These are phyloP conservation scores for Crepidotus variabilis DNA, from an alignment of 768 basidiomycete species.

Conservation along the genomic window DNA sequence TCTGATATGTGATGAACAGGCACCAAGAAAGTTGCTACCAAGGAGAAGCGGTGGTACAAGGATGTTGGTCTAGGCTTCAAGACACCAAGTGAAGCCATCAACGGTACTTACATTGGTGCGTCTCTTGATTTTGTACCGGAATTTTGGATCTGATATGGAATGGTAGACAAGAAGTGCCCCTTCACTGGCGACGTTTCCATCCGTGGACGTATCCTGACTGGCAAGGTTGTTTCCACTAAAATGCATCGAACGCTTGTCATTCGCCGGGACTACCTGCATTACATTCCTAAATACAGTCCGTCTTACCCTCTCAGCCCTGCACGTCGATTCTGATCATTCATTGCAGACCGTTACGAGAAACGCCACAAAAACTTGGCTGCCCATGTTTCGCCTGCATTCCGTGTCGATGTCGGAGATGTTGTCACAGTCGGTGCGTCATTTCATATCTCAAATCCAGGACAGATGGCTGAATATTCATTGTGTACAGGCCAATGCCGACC, in stretches of 20 bases:
- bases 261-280: slow-evolving; percentile 92
- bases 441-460: not conserved
- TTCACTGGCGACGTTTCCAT: slow-evolving; percentile 97
- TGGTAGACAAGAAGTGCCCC: slow-evolving; percentile 97
- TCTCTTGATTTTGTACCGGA: slow-evolving; percentile 13
- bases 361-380: slow-evolving; percentile 98
- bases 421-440: slow-evolving; percentile 86
- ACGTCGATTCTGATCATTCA: slow-evolving; percentile 4
- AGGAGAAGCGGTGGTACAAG: slow-evolving; percentile 99
- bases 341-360: slow-evolving; percentile 93
- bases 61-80: slow-evolving; percentile 97
- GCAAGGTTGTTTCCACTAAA: slow-evolving; percentile 97
- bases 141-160: not conserved
- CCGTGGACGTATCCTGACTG: slow-evolving; percentile 97
- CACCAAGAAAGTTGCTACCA: slow-evolving; percentile 89
- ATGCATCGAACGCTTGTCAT: slow-evolving; percentile 99
- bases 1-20: slow-evolving; percentile 38
- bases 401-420: slow-evolving; percentile 88
- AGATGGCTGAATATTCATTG: not conserved
- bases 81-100: slow-evolving; percentile 94
- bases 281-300: slow-evolving; percentile 98
- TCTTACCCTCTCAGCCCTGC: slow-evolving; percentile 11
- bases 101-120: slow-evolving; percentile 93
- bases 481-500: slow-evolving; percentile 93
- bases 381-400: slow-evolving; percentile 98